Conservation (phyloP, 768 basidiomycete species). For the Dentipellis sp. region DNA sequence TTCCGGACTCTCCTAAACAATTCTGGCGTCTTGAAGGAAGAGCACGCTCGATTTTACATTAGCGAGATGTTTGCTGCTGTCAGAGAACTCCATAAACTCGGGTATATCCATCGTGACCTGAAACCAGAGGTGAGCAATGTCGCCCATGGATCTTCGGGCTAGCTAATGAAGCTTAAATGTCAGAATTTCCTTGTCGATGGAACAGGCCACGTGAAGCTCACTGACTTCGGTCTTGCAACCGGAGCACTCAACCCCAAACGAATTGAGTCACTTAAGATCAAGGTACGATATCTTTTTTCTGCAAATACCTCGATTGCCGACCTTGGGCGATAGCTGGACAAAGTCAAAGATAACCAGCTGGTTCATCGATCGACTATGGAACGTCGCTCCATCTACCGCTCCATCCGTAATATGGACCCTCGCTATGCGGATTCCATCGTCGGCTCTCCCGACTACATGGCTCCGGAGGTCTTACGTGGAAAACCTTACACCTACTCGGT, state of each 20-base stretch:
- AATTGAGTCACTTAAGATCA: slow-evolving; percentile 91
- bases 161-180: background rate
- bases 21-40: slow-evolving; percentile 94
- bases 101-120: slow-evolving; percentile 96
- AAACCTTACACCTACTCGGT: slow-evolving; percentile 95
- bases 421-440: slow-evolving; percentile 97
- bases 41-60: slow-evolving; percentile 95
- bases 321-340: slow-evolving; percentile 60
- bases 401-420: slow-evolving; percentile 81
- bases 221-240: slow-evolving; percentile 96
- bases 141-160: background rate
- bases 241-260: slow-evolving; percentile 90
- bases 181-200: slow-evolving; percentile 97
- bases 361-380: slow-evolving; percentile 90
- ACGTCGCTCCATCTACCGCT: slow-evolving; percentile 89
- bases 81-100: slow-evolving; percentile 90
- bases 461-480: slow-evolving; percentile 86
- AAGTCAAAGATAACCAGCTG: slow-evolving; percentile 89
- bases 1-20: slow-evolving; percentile 97
- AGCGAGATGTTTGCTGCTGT: slow-evolving; percentile 96
- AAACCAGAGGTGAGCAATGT: slow-evolving; percentile 77
- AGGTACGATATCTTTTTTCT: slow-evolving; percentile 36
- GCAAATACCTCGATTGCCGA: no score
- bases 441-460: slow-evolving; percentile 99
- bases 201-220: slow-evolving; percentile 93